Evolutionary conservation across 2,329 filamentous ascomycete genomes (phyloP), one percentile per base, ranked within the genome.

Genomic region (Ascochyta viciae-villosae): DNA sequence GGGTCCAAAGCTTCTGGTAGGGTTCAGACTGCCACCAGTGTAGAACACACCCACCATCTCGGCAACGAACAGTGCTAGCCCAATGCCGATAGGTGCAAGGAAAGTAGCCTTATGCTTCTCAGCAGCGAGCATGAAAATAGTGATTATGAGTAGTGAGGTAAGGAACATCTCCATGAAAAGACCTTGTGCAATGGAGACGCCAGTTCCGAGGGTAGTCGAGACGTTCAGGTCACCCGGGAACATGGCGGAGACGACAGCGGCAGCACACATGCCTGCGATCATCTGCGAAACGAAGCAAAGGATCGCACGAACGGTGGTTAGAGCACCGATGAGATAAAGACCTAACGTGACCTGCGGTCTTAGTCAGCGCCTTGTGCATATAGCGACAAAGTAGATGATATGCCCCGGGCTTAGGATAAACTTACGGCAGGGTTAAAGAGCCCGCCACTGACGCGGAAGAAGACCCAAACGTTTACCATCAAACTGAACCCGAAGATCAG

Each of bases 31-130:
- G 5, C 78, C 78, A 8, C 78, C 78, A 0, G 78, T 80, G 61
- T 73, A 80, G 58, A 73, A 77, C 0, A 80, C 76, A 15, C 75
- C 82, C 4, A 79, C 75, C 45, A 86, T 59, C 54, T 85, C 80
- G 0, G 79, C 78, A 39, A 91, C 82, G 72, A 92, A 91, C 49
- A 92, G 81, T 0, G 88, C 80, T 2, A 91, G 74, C 1, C 90
- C 90, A 63, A 92, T 90, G 12, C 87, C 88, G 3, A 92, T 77
- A 0, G 89, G 89, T 0, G 89, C 89, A 1, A 91, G 76, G 68
- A 83, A 90, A 0, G 89, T 92, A 2, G 85, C 85, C 40, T 87
- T 86, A 72, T 91, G 88, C 76, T 92, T 91, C 71, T 91, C 88
- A 4, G 86, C 85, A 0, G 88, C 88, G 40, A 91, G 80, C 83